A percentile compares a stretch with the other conserved stretches of the same genome.
Conservation (phyloP, 768 basidiomycete genomes). For the Fomitopsis serialis region DNA sequence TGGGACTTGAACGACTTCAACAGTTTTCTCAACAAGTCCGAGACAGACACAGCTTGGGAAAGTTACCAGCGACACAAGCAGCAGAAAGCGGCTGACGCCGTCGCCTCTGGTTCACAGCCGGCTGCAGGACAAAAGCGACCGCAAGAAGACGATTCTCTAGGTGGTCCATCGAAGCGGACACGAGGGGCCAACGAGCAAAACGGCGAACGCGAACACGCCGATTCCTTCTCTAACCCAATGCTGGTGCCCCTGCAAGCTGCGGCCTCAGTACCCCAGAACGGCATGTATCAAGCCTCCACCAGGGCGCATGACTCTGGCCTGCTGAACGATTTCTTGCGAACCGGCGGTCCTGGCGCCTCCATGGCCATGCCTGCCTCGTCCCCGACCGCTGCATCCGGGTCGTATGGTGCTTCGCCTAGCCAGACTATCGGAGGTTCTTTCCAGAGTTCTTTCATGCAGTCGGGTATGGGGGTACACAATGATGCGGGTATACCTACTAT, state of each 20-base stretch:
- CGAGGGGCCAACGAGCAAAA: slow-evolving; percentile 36
- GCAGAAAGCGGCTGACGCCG: slow-evolving; percentile 23
- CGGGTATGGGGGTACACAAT: slow-evolving; percentile 51
- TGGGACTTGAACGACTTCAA: slow-evolving; percentile 78
- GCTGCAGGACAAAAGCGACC: slow-evolving; percentile 42
- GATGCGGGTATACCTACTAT: slow-evolving; percentile 49
- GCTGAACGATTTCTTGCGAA: slow-evolving; percentile 58
- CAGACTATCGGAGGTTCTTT: slow-evolving; percentile 22
- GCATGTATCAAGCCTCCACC: slow-evolving; percentile 40
- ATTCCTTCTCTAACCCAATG: slow-evolving; percentile 29
- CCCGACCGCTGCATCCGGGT: slow-evolving; percentile 23
- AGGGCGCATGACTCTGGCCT: slow-evolving; percentile 45
- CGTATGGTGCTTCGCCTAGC: slow-evolving; percentile 29
- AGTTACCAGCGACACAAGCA: slow-evolving; percentile 74
- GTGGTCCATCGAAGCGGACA: slow-evolving; percentile 45
- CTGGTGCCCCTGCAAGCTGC: slow-evolving; percentile 48
- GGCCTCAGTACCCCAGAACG: slow-evolving; percentile 27
- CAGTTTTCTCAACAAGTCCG: slow-evolving; percentile 75
- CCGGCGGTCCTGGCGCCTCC: slow-evolving; percentile 41
- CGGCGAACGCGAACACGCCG: slow-evolving; percentile 33
- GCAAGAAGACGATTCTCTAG: slow-evolving; percentile 38
- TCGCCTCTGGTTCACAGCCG: slow-evolving; percentile 17
- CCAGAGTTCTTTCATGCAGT: slow-evolving; percentile 42
- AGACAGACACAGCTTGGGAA: slow-evolving; percentile 93
- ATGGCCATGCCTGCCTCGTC: slow-evolving; percentile 52